Evolutionary conservation across 768 basidiomycete species (phyloP), one percentile per base, ranked within the genome.

Genomic region (Arthromyces matolae): DNA sequence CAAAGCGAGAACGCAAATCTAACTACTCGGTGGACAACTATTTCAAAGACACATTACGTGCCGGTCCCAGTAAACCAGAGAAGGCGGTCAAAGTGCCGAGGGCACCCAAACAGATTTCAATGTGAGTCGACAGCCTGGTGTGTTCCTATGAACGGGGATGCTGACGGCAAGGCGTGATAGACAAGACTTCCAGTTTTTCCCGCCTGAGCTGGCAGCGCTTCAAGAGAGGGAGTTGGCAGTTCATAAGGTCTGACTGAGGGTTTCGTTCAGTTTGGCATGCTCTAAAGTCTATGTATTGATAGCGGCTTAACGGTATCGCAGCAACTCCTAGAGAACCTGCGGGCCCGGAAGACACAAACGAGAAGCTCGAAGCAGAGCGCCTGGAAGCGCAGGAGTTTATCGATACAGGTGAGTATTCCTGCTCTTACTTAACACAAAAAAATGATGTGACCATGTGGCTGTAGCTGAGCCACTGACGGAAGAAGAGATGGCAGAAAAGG

Each of bases 131-230:
- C n/a, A n/a, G n/a, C n/a, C n/a, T n/a, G n/a, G n/a, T n/a, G 37
- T 36, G 1, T 6, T 8, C 31, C n/a, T 38, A 1, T 5, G 27
- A 7, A 35, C 57, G 29, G 43, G 4, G 32, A 29, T 45, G 23
- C 47, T 31, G 18, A 46, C 47, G 12, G 14, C 12, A 29, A 16
- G 3, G 25, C 37, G 16, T 46, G n/a, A 20, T 58, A 93, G 90
- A 54, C 87, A 93, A 67, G 95, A 96, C 64, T 95, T 93, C 77
- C 95, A 99, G 61, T 98, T 99, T 76, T 97, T 90, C 71, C 88
- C 93, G 6, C 79, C 83, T 0, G 76, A 84, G 43, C 67, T 98
- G 9, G 76, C 82, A 4, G 83, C 82, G 57, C 70, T 97, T 22
- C 93, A 97, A 61, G 91, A 95, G 57, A 79, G 84, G 46, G 95